Conservation (phyloP, 495 filamentous ascomycete genomes). For the Podospora appendiculata region DNA sequence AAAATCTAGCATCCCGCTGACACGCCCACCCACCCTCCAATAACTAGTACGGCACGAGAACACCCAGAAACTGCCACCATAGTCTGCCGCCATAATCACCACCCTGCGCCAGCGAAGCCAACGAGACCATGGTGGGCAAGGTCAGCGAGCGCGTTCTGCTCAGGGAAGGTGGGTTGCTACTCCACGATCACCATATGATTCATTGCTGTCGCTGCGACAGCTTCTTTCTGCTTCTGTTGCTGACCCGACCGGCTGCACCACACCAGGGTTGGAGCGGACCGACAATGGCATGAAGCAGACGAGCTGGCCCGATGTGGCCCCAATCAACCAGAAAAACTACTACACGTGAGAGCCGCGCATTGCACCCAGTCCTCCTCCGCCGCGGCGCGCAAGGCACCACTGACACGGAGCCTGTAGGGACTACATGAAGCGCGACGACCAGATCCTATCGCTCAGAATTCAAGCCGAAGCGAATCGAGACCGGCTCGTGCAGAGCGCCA, state of each 20-base stretch:
- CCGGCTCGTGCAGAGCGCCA: conserved; percentile 70
- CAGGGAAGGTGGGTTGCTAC: conserved; percentile 34
- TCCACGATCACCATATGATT: too few species aligned
- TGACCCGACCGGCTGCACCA: not conserved
- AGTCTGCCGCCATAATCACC: not conserved
- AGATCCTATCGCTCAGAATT: conserved; percentile 79
- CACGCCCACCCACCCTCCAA: too few species aligned
- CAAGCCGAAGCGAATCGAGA: conserved; percentile 77
- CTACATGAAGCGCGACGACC: conserved; percentile 96
- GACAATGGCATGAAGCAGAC: conserved; percentile 96
- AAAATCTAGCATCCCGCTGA: too few species aligned
- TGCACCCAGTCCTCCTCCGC: conserved; percentile 4
- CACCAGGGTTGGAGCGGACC: conserved; percentile 78
- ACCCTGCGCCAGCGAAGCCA: not conserved
- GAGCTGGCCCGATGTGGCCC: conserved; percentile 81
- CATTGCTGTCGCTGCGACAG: not conserved
- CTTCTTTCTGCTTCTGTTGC: too few species aligned
- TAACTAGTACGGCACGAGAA: not conserved
- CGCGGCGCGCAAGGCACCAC: not conserved
- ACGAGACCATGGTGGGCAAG: conserved; percentile 40
- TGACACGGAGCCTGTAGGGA: conserved; percentile 49
- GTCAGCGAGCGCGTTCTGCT: conserved; percentile 47
- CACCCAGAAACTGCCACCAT: not conserved
- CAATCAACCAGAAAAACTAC: conserved; percentile 99
- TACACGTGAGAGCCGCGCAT: conserved; percentile 65